These are phyloP conservation scores for Grifola frondosa DNA, from an alignment of 1,284 basidiomycete genomes.

Conservation along the genomic window DNA sequence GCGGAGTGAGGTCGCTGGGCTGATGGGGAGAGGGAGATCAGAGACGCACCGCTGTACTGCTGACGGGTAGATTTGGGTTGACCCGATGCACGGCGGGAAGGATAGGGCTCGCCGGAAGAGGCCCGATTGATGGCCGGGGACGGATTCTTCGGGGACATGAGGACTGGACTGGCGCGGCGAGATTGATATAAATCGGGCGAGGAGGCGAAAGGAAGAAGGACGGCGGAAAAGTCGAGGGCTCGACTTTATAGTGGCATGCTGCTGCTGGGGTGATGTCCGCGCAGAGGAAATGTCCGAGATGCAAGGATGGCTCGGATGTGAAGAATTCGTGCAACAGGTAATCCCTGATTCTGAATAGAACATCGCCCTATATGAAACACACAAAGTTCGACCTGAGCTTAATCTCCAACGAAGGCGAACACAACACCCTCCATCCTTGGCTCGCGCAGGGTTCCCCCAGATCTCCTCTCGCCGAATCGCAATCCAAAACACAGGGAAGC, in stretches of 20 bases:
- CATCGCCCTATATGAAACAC: too few relatives aligned
- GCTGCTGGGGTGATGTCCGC: slow-evolving; percentile 5
- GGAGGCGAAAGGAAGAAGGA: slow-evolving; percentile 11
- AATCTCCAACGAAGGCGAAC: too few relatives aligned
- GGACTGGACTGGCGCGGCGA: slow-evolving; percentile 1
- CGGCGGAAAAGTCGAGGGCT: too few relatives aligned
- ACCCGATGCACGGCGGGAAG: slow-evolving; percentile 19
- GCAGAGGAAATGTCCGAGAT: slow-evolving; percentile 26
- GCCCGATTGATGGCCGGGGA: slow-evolving; percentile 20
- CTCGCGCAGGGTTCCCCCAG: too few relatives aligned
- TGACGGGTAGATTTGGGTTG: slow-evolving; percentile 28
- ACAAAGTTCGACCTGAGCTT: too few relatives aligned
- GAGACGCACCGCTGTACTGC: slow-evolving; percentile 26
- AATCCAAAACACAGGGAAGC: too few relatives aligned
- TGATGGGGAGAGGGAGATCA: slow-evolving; percentile 38
- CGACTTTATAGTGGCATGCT: too few relatives aligned
- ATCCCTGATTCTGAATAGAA: too few relatives aligned
- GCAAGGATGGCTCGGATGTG: too few relatives aligned
- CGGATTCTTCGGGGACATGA: slow-evolving; percentile 49
- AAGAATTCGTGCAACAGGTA: too few relatives aligned
- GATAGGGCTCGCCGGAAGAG: slow-evolving; percentile 24
- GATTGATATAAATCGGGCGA: slow-evolving; percentile 7
- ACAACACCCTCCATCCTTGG: too few relatives aligned
- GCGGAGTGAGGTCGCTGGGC: slow-evolving; percentile 6
- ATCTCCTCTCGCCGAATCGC: too few relatives aligned